Base-by-base conservation (phyloP, 805 yeast genomes). In the Saccharomycopsis fermentans region DNA sequence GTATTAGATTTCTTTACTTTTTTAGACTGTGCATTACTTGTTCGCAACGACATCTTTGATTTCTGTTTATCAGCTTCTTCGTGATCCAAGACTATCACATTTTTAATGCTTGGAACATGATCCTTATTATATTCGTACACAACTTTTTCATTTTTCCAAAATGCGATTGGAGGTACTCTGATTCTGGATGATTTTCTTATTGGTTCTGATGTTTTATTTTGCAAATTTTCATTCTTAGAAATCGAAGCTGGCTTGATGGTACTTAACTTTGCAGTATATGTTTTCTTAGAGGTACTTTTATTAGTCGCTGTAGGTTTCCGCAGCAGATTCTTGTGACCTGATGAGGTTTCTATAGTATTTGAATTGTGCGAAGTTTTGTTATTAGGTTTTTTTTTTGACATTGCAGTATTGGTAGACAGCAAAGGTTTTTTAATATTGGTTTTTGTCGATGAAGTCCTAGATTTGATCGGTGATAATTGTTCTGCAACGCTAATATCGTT, bases 131-230 rank as follows among this genome's bases (percentile, higher is more conserved):
- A 71, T 48, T 76, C 73, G 66, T 86, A 90, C 2, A 87, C 79
- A 34, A 86, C 79, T 60, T 82, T 75, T 70, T 90, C 96, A 66
- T 87, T 87, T 68, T 87, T 80, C 96, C 96, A 90, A 68, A 78
- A 87, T 2, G 89, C 91, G 62, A 90, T 72, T 0, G 96, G 92
- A 3, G 84, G 80, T 6, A 86, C 77, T 62, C 80, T 79, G 0
- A 81, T 79, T 65, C 96, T 76, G 35, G 77, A 74, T 0, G 96
- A 86, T 63, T 87, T 73, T 62, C 96, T 74, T 1, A 80, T 65
- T 0, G 82, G 80, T 12, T 56, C 64, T 4, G 43, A 40, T 12
- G 32, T 39, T 27, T 11, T 29, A 16, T 24, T 47, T 17, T 16
- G 14, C 4, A 6, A 24, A n/a, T 34, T 37, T 26, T 12, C 19